Conservation (phyloP, 1,284 basidiomycete genomes). For the Tilletiopsis washingtonensis region DNA sequence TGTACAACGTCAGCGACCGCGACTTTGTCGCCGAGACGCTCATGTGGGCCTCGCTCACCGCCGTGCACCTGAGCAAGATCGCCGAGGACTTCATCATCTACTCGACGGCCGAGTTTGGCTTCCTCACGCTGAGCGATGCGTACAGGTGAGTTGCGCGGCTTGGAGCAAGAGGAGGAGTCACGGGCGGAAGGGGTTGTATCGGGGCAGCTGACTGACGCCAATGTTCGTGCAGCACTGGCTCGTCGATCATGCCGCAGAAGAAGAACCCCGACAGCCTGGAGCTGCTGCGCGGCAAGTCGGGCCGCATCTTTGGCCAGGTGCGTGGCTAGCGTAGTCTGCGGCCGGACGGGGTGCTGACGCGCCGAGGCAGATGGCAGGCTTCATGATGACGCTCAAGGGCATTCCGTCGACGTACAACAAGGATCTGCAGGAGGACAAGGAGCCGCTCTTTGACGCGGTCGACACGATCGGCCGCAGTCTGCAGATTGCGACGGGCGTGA, state of each 20-base stretch:
- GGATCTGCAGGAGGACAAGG: conserved; percentile 97
- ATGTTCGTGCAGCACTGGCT: conserved; percentile 88
- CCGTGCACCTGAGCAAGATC: conserved; percentile 86
- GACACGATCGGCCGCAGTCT: conserved; percentile 84
- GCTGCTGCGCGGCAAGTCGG: conserved; percentile 86
- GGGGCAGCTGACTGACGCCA: no score
- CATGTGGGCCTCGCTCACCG: conserved; percentile 88
- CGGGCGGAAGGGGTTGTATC: no score
- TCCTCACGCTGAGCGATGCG: conserved; percentile 85
- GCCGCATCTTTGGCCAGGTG: conserved; percentile 78
- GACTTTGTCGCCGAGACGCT: conserved; percentile 96
- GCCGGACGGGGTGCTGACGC: no score
- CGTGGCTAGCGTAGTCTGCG: not conserved
- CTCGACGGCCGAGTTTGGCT: conserved; percentile 92
- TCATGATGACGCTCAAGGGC: conserved; percentile 95
- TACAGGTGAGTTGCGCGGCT: conserved; percentile 70
- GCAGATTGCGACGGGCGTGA: conserved; percentile 86
- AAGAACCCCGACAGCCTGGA: conserved; percentile 98
- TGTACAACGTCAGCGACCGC: conserved; percentile 76
- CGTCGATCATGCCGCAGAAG: conserved; percentile 99
- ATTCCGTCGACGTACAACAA: conserved; percentile 98
- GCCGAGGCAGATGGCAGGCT: conserved; percentile 71
- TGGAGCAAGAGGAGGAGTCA: no score
- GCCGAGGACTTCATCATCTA: conserved; percentile 96
- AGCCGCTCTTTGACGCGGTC: conserved; percentile 88